Conservation (phyloP, 2,329 filamentous ascomycete genomes). For the Aureobasidium sp. region DNA sequence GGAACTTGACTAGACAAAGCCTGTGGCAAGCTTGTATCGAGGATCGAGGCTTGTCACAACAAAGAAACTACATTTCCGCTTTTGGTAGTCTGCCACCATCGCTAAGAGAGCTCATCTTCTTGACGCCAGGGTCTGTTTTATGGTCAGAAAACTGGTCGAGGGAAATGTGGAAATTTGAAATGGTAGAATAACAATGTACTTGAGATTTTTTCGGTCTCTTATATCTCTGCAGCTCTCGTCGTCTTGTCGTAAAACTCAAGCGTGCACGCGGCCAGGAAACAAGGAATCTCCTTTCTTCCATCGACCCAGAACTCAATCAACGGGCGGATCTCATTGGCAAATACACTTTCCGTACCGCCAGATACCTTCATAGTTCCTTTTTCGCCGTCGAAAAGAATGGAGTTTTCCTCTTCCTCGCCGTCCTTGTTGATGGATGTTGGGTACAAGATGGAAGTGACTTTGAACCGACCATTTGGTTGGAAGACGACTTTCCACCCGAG, state of each 20-base stretch:
- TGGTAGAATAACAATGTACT: background rate
- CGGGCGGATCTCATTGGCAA: slow-evolving; percentile 75
- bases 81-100: background rate
- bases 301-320: slow-evolving; percentile 95
- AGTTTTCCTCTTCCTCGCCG: slow-evolving; percentile 48
- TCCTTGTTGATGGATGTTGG: slow-evolving; percentile 35
- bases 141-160: background rate
- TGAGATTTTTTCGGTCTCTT: background rate
- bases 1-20: background rate
- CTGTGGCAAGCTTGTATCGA: background rate
- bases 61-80: background rate
- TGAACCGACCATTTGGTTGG: slow-evolving; percentile 92
- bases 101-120: background rate
- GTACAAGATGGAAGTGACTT: slow-evolving; percentile 79
- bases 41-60: background rate
- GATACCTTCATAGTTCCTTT: slow-evolving; percentile 96
- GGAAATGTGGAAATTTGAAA: background rate
- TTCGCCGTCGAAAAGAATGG: slow-evolving; percentile 80
- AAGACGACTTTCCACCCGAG: slow-evolving; percentile 94
- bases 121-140: background rate
- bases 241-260: slow-evolving; percentile 82
- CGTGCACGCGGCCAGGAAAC: slow-evolving; percentile 83
- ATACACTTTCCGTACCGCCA: slow-evolving; percentile 77
- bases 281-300: slow-evolving; percentile 86
- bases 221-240: slow-evolving; percentile 8